Evolutionary conservation across 768 basidiomycete genomes (phyloP).

Genomic region (Mycena maculata): DNA sequence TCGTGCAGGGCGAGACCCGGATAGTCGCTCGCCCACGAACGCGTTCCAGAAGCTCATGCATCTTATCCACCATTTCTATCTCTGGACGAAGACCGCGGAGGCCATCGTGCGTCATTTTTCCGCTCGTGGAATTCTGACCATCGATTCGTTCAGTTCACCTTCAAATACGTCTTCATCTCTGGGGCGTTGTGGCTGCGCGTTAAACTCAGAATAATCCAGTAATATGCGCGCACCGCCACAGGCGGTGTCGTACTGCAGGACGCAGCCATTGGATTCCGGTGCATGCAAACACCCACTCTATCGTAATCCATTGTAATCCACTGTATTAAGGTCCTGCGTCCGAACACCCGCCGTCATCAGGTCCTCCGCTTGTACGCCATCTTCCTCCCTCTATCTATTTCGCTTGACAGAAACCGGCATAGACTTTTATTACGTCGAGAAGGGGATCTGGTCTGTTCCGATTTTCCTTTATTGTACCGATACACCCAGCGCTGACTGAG

Average conservation of each 20-base stretch:
- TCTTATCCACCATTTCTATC: constrained; percentile 46
- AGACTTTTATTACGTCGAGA: constrained; percentile 58
- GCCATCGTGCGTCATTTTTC: constrained; percentile 46
- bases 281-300: no score
- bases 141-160: constrained; percentile 53
- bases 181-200: constrained; percentile 65
- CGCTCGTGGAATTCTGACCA: not conserved
- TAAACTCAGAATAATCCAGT: no score
- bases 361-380: constrained; percentile 53
- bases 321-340: no score
- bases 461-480: not conserved
- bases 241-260: no score
- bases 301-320: no score
- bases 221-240: no score
- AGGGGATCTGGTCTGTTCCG: constrained; percentile 56
- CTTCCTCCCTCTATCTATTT: not conserved
- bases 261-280: no score
- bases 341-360: constrained; percentile 58
- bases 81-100: constrained; percentile 56
- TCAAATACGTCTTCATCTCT: constrained; percentile 61
- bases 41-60: constrained; percentile 53
- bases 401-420: constrained; percentile 8
- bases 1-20: constrained; percentile 49
- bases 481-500: not conserved
- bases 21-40: constrained; percentile 60